phyloP scores from a whole-genome alignment of 192 early-diverging fungal species.

The Phycomyces blakesleeanus region DNA sequence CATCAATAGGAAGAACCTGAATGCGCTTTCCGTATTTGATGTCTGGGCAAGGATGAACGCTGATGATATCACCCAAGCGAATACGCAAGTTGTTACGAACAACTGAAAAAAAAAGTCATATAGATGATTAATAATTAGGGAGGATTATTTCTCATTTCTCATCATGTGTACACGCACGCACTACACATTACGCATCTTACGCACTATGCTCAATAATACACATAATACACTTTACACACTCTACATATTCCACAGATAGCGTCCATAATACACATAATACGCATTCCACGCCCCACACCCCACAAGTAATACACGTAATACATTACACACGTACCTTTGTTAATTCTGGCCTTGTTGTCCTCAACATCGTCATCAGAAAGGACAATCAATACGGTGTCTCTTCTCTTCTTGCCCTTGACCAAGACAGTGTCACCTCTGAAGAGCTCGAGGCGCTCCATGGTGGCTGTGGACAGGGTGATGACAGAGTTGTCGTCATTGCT shows the following conservation, averaged over 20 bases:
- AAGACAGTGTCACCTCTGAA: constrained; percentile 96
- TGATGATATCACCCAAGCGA: constrained; percentile 93
- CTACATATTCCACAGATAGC: too few species aligned
- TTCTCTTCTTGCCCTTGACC: constrained; percentile 97
- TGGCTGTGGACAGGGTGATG: constrained; percentile 79
- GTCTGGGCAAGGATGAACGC: constrained; percentile 90
- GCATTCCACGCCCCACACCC: too few species aligned
- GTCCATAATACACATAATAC: too few species aligned
- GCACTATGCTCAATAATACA: too few species aligned
- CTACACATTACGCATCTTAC: too few species aligned
- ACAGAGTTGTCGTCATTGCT: constrained; percentile 98
- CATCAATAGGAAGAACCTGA: constrained; percentile 95
- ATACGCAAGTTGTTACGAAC: constrained; percentile 93
- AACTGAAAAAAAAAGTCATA: constrained; percentile 44
- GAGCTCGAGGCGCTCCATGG: constrained; percentile 87
- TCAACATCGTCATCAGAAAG: constrained; percentile 90
- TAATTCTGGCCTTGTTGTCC: constrained; percentile 88
- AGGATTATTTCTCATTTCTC: neutral
- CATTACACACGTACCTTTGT: constrained; percentile 81
- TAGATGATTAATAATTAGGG: neutral
- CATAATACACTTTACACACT: too few species aligned
- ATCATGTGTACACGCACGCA: too few species aligned
- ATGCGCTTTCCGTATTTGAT: constrained; percentile 98
- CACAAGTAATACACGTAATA: too few species aligned
- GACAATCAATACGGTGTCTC: constrained; percentile 94